Base-by-base conservation (phyloP, 495 filamentous ascomycete genomes). In the Tuber umbilicatum region DNA sequence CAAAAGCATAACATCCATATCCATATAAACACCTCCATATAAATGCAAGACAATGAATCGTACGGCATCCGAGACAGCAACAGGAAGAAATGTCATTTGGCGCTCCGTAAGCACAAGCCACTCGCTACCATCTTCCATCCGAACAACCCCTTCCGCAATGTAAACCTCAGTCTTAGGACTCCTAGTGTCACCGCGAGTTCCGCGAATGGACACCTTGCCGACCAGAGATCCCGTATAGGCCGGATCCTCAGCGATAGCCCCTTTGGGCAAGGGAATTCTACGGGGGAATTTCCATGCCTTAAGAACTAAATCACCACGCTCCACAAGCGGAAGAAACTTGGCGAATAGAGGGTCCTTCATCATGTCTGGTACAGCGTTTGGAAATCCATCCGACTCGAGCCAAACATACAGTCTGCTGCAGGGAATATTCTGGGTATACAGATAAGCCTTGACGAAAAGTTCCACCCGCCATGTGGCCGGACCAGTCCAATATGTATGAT, bases 401-500 rank as follows among this genome's bases (percentile, higher is more conserved):
- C 87, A 89, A 17, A 89, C 73, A 79, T 84, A 86, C 2, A 89
- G 83, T 42, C 86, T 81, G 23, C 84, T 86, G 75, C 87, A 89
- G 1, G 87, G 84, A 12, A 89, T 81, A 60, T 88, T 88, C 70
- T 89, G 87, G 0, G 87, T 88, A 80, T 89, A 86, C 2, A 89
- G 83, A 77, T 89, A 87, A 41, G 84, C 84, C 81, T 89, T 89
- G 81, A 89, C 80, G 77, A 89, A 89, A 19, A 88, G 77, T 70
- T 89, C 87, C 55, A 89, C 85, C 31, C 87, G 83, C 87, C 87
- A 89, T 3, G 87, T 88, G 17, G 87, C 86, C 10, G 86, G 85
- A 4, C 87, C 87, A 23, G 86, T 88, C 87, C 87, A 89, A 84
- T 89, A 89, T 1, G 86, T 85, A 72, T 89, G 87, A 70, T 86